Conservation (phyloP, 2,329 filamentous ascomycete genomes). For the Harringtonia lauricola region DNA sequence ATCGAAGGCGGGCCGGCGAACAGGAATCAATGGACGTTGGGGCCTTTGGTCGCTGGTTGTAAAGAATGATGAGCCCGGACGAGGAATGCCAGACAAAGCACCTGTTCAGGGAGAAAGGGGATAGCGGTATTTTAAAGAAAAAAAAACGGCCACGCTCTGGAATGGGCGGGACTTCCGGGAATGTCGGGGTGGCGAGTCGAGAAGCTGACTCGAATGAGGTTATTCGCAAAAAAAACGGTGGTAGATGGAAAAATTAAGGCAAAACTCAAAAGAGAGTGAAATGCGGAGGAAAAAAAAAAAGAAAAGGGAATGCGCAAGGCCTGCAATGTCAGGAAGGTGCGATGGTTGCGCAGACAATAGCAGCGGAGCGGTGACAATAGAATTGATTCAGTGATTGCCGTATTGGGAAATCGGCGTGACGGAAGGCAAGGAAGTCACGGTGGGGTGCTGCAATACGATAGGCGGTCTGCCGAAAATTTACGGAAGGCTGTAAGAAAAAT, state of each 20-base stretch:
- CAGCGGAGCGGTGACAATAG: background rate
- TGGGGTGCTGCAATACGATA: too few species aligned
- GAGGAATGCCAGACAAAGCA: constrained; percentile 5
- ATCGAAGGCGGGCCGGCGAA: constrained; percentile 6
- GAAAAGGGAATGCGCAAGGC: background rate
- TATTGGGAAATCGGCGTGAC: background rate
- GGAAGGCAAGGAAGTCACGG: constrained; percentile 1
- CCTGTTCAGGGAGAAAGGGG: background rate
- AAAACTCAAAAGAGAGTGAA: background rate
- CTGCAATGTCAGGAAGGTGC: background rate
- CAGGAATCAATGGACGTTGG: constrained; percentile 3
- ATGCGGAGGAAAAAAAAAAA: too few species aligned
- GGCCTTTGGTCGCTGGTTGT: background rate
- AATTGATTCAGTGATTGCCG: background rate
- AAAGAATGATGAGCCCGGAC: constrained; percentile 1
- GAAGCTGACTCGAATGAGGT: background rate
- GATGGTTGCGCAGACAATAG: background rate
- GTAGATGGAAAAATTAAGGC: background rate
- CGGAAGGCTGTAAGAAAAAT: too few species aligned
- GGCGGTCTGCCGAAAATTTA: too few species aligned
- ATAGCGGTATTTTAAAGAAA: background rate
- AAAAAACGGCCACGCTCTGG: background rate
- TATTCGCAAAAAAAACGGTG: background rate
- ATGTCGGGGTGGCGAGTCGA: background rate
- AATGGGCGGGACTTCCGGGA: background rate